A percentile compares a stretch with the other conserved stretches of the same genome.
phyloP scores from a whole-genome alignment of 2,329 filamentous ascomycete genomes.

The Aspergillus sclerotialis region DNA sequence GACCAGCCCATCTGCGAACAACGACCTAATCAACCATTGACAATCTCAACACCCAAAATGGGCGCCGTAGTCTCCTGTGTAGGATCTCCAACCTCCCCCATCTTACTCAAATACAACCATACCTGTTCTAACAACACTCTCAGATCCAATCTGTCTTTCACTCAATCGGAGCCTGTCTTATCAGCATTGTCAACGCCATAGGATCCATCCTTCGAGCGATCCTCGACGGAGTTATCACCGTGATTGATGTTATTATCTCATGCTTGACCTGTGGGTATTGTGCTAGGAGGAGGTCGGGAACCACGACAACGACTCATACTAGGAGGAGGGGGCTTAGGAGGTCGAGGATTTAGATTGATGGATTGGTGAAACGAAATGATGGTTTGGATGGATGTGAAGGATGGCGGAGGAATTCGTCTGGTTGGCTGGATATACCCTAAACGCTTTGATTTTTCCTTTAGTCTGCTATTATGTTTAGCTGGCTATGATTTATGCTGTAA shows the following conservation, averaged over 20 bases:
- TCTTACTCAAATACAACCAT: conserved; percentile 11
- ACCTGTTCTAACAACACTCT: conserved; percentile 10
- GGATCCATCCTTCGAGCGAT: conserved; percentile 59
- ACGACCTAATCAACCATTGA: conserved; percentile 4
- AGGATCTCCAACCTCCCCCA: conserved; percentile 37
- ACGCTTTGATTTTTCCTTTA: too few relatives aligned
- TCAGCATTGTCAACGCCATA: conserved; percentile 62
- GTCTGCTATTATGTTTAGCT: too few relatives aligned
- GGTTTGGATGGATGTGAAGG: background rate
- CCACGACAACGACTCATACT: conserved; percentile 11
- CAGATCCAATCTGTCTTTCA: conserved; percentile 55
- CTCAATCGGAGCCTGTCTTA: conserved; percentile 60
- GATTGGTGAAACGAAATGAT: conserved; percentile 1
- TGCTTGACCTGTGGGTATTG: conserved; percentile 49
- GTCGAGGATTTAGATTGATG: conserved; percentile 11
- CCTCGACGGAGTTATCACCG: conserved; percentile 58
- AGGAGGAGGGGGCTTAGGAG: too few relatives aligned
- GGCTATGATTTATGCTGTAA: too few relatives aligned
- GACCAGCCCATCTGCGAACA: too few relatives aligned
- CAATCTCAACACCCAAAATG: conserved; percentile 51
- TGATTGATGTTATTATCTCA: conserved; percentile 60
- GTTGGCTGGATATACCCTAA: too few relatives aligned
- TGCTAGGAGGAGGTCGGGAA: conserved; percentile 22
- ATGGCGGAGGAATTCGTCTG: too few relatives aligned
- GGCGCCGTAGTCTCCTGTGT: conserved; percentile 79